Conservation (phyloP, 176 grass and related monocot genomes). For the Hordeum vulgare region MorexV3_pseudomolecules_assembly NC_058520.1:8993634-8994133, state of each 20-base stretch:
- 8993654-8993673: neutral
- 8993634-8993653: neutral
- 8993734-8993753: neutral
- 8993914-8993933: neutral
- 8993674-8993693: neutral
- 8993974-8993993: neutral
- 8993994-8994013: neutral
- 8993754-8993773: neutral
- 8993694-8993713: neutral
- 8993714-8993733: neutral
- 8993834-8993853: neutral
- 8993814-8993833: neutral
- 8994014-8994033: neutral
- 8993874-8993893: neutral
- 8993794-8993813: neutral
- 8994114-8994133: neutral
- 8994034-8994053: neutral
- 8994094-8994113: neutral
- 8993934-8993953: neutral
- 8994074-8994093: neutral
- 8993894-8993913: neutral
- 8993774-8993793: too few species aligned
- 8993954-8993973: neutral
- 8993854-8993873: neutral
- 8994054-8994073: neutral